Evolutionary conservation across 192 early-diverging fungal genomes (phyloP), one percentile per base, ranked within the genome.

Genomic region (Chytriomyces sp.): DNA sequence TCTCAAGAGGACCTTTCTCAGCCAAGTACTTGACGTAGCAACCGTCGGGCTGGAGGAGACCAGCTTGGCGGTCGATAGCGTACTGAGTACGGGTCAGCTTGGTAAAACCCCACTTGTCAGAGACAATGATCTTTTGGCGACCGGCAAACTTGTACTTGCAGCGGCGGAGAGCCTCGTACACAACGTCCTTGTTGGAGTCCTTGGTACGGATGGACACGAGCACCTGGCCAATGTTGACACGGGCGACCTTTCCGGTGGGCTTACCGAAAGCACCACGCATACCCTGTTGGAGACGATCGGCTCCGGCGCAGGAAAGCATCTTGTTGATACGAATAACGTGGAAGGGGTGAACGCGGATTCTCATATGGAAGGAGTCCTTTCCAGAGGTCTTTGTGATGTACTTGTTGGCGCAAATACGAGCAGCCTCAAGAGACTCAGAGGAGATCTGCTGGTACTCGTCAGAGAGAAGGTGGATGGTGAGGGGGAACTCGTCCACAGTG

Each of bases 71-170:
- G 58, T 84, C 86, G 39, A 80, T 89, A 52, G 89, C 82, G 82
- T 97, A 99, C 75, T 96, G 91, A 77, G 93, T 91, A 70, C 94
- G 92, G 64, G 92, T 85, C 63, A 96, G 85, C 86, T 97, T 97
- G 85, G 97, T 99, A 89, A 99, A 98, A 71, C 97, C 97, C 97
- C 97, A 98, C 85, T 98, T 98, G 89, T 98, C 97, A 80, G 97
- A 99, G 72, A 99, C 82, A 77, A 99, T 91, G 78, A 99, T 96
- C 89, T 96, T 97, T 82, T 98, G 97, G 72, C 93, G 93, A 80
- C 97, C 96, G 41, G 96, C 93, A 88, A 98, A 98, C 91, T 97
- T 98, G 93, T 96, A 98, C 91, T 97, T 94, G 88, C 89, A 89
- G 64, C 94, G 93, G 75, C 94, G 90, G 70, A 96, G 87, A 41